Evolutionary conservation across 1,284 basidiomycete genomes (phyloP).

Genomic region (Leccinum solheimii): DNA sequence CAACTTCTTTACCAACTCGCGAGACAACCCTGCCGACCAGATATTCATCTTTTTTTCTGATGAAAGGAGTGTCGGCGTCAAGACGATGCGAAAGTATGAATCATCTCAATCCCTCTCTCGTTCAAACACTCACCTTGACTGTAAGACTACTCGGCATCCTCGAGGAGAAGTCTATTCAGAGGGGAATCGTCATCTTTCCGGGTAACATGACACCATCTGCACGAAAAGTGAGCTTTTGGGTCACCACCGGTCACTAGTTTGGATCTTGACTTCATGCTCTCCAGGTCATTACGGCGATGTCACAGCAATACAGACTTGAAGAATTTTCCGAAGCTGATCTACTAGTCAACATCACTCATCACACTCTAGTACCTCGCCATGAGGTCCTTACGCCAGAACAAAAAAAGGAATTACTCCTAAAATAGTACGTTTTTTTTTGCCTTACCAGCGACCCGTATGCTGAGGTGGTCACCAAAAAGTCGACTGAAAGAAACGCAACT

Average conservation of each 20-base stretch:
- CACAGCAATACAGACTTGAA: constrained; percentile 84
- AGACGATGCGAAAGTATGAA: constrained; percentile 94
- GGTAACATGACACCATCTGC: constrained; percentile 97
- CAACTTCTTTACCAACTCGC: constrained; percentile 84
- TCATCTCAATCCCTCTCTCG: not conserved
- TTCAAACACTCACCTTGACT: constrained; percentile 9
- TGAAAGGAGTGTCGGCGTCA: constrained; percentile 90
- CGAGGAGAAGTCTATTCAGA: constrained; percentile 86
- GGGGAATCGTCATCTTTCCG: constrained; percentile 94
- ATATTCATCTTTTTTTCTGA: constrained; percentile 96
- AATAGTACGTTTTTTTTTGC: constrained; percentile 72
- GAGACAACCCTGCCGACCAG: constrained; percentile 69
- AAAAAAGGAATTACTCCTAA: constrained; percentile 84
- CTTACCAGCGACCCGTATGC: constrained; percentile 2
- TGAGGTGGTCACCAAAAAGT: constrained; percentile 45
- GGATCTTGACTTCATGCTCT: constrained; percentile 3
- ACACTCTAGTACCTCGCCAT: constrained; percentile 93
- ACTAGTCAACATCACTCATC: constrained; percentile 96
- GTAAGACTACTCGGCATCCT: constrained; percentile 81
- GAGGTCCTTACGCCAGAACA: constrained; percentile 86
- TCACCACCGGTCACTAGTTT: not conserved
- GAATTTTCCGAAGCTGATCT: constrained; percentile 97
- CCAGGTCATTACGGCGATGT: constrained; percentile 89
- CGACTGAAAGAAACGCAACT: constrained; percentile 98
- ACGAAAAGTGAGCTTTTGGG: constrained; percentile 67